Conservation (phyloP, 1,284 basidiomycete genomes). For the Ceratobasidium sp. region DNA sequence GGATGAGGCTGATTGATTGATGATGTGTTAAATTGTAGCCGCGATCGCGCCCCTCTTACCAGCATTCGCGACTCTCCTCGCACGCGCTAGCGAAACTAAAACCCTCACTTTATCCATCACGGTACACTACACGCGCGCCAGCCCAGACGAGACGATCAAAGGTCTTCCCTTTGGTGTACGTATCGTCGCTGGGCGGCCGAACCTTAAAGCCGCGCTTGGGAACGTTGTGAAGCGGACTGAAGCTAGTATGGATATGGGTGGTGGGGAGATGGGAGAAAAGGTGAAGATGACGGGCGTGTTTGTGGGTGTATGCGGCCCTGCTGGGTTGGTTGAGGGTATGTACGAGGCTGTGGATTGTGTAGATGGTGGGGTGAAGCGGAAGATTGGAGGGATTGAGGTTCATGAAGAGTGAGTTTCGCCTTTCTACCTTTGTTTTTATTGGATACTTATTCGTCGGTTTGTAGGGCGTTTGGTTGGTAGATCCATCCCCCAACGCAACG, state of each 20-base stretch:
- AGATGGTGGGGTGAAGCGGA: slow-evolving; percentile 65
- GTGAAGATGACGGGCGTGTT: slow-evolving; percentile 68
- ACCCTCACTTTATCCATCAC: slow-evolving; percentile 65
- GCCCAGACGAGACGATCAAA: slow-evolving; percentile 52
- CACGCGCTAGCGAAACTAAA: slow-evolving; percentile 60
- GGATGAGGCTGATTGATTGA: not conserved
- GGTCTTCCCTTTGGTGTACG: slow-evolving; percentile 61
- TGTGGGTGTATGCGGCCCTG: slow-evolving; percentile 77
- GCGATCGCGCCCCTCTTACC: slow-evolving; percentile 70
- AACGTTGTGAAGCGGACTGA: slow-evolving; percentile 40
- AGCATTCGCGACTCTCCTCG: slow-evolving; percentile 67
- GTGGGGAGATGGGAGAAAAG: slow-evolving; percentile 53
- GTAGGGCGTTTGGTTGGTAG: slow-evolving; percentile 63
- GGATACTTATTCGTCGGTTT: not conserved
- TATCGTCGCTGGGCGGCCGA: slow-evolving; percentile 68
- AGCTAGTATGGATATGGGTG: too few species aligned
- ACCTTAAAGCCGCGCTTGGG: slow-evolving; percentile 54
- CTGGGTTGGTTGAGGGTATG: slow-evolving; percentile 69
- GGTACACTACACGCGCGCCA: slow-evolving; percentile 75
- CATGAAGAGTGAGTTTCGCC: slow-evolving; percentile 71
- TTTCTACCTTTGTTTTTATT: slow-evolving; percentile 20
- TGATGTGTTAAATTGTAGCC: slow-evolving; percentile 53
- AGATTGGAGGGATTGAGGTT: slow-evolving; percentile 77
- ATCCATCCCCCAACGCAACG: not conserved
- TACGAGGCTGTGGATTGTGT: slow-evolving; percentile 66